Evolutionary conservation across 768 basidiomycete species (phyloP), one percentile per base, ranked within the genome.

Genomic region (Boletus tomentosulus): DNA sequence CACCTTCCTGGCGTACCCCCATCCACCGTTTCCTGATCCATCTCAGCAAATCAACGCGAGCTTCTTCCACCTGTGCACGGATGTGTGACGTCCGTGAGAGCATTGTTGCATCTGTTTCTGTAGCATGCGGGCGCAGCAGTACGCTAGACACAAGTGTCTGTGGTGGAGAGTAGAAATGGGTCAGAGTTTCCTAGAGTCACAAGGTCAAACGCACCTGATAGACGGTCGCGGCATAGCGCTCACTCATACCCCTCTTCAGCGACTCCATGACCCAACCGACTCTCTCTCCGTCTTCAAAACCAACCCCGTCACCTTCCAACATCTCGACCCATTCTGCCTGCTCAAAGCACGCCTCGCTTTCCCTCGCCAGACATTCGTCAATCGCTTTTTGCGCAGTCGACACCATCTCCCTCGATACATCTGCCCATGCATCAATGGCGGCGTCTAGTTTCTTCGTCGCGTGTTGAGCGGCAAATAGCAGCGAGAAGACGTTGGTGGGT

Each of bases 1-100:
- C 91, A n/a, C 83, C 81, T 48, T 84, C 83, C 46, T 86, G 82
- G 12, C 86, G 78, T 28, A 93, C 80, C 12, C 74, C 78, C 43
- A 86, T 63, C 92, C 92, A 97, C 4, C 88, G 80, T 54, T 84
- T 83, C 8, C 82, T 81, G 52, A 98, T 80, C 80, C 89, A 94
- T 41, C 74, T 58, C n/a, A 71, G 1, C 27, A 70, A 48, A 50
- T 70, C 69, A 4, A 70, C 52, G 9, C 78, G 80, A 4, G 88
- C 78, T 55, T 85, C 79, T 64, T 96, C 92, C 10, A 95, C 84
- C 52, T 83, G 81, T 0, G 80, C 74, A 8, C 89, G 82, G 22
- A 90, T 77, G 34, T 79, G 80, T 0, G 89, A 92, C 0, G 87
- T 90, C 6, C 81, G 72, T 0, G 84, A 73, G 3, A 96, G 75